Evolutionary conservation across 768 basidiomycete species (phyloP).

Genomic region (Leccinum aurantiacum): DNA sequence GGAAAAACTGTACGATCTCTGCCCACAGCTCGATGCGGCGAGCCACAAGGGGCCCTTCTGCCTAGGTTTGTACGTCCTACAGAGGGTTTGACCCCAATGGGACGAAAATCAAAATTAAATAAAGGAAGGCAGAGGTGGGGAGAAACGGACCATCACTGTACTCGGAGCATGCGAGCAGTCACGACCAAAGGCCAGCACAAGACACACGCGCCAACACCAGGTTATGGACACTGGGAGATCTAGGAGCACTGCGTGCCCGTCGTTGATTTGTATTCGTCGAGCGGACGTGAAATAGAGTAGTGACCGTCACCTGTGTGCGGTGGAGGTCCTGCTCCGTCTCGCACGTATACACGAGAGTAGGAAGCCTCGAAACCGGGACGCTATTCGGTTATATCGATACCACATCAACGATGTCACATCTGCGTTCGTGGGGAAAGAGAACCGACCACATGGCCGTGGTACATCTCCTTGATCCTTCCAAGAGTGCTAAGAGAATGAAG

Average conservation of each 20-base stretch:
- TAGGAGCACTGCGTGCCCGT: slow-evolving; percentile 52
- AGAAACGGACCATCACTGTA: too few relatives aligned
- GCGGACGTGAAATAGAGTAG: slow-evolving; percentile 25
- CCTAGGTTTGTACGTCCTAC: too few relatives aligned
- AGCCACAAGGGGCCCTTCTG: too few relatives aligned
- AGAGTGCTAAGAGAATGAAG: slow-evolving; percentile 50
- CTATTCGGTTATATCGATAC: slow-evolving; percentile 20
- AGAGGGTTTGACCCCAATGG: too few relatives aligned
- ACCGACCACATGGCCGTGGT: slow-evolving; percentile 75
- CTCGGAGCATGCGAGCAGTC: too few relatives aligned
- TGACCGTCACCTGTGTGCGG: slow-evolving; percentile 58
- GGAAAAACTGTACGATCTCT: too few relatives aligned
- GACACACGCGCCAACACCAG: background rate
- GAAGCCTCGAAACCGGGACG: slow-evolving; percentile 65
- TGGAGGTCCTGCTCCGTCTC: slow-evolving; percentile 73
- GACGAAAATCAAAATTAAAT: too few relatives aligned
- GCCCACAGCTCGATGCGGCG: too few relatives aligned
- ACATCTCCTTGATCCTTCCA: slow-evolving; percentile 60
- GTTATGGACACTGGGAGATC: background rate
- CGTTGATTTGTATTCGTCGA: background rate
- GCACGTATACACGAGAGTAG: slow-evolving; percentile 50
- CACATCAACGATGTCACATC: too few relatives aligned
- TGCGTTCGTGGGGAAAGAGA: background rate
- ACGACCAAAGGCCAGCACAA: background rate
- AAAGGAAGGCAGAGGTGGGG: too few relatives aligned